Conservation (phyloP, 805 yeast genomes). For the Wickerhamiella alocasiicola region DNA sequence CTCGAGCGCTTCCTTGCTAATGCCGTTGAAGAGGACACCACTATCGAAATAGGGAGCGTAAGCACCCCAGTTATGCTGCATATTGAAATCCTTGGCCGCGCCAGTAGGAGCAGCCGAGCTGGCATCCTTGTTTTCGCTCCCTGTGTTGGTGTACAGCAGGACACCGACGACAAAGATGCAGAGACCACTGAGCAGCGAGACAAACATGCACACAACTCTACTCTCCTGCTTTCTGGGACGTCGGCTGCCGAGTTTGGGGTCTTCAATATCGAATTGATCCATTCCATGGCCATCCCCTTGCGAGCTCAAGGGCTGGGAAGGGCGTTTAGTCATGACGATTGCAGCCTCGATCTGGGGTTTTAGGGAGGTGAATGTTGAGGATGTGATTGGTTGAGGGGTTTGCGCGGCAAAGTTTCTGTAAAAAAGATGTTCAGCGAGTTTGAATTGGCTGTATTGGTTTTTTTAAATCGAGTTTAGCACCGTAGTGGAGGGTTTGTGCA, state of each 20-base stretch:
- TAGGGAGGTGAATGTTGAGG: too few relatives aligned
- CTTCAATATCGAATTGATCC: conserved; percentile 8
- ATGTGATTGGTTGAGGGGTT: too few relatives aligned
- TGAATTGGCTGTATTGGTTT: too few relatives aligned
- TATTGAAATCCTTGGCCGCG: conserved; percentile 27
- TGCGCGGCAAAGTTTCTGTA: too few relatives aligned
- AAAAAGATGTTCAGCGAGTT: too few relatives aligned
- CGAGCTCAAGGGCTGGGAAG: conserved; percentile 5
- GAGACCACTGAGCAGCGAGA: conserved; percentile 12
- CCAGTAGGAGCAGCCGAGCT: conserved; percentile 31
- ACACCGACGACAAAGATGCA: conserved; percentile 12
- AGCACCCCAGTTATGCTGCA: conserved; percentile 32
- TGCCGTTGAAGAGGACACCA: conserved; percentile 27
- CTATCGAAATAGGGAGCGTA: conserved; percentile 31
- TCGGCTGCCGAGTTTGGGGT: conserved; percentile 3
- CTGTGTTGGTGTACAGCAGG: conserved; percentile 9
- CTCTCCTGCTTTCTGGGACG: conserved; percentile 12
- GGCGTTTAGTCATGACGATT: conserved; percentile 9
- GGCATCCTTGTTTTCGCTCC: conserved; percentile 16
- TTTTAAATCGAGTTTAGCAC: too few relatives aligned
- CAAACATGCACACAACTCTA: conserved; percentile 14
- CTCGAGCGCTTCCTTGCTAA: conserved; percentile 21
- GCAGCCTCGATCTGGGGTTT: too few relatives aligned
- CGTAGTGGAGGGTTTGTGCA: too few relatives aligned
- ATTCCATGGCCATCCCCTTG: background rate